Evolutionary conservation across 2,329 filamentous ascomycete species (phyloP).

Genomic region (Ceratocystis albifundus): DNA sequence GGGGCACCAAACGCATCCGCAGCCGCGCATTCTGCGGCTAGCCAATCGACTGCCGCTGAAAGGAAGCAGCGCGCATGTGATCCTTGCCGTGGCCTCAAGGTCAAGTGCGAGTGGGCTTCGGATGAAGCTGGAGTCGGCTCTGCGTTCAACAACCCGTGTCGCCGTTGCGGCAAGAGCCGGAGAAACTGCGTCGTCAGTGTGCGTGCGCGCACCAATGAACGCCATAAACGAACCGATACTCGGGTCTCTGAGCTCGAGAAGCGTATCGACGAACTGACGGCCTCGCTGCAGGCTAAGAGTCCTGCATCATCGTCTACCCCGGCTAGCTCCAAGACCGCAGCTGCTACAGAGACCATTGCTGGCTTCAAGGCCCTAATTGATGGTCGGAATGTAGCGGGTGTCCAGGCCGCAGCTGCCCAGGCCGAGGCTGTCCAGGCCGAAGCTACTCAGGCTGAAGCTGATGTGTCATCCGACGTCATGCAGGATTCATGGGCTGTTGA

Average conservation of each 20-base stretch:
- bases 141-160: conserved; percentile 49
- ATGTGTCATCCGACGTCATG: conserved; percentile 23
- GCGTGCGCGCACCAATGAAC: conserved; percentile 50
- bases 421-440: background rate
- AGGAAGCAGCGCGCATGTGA: conserved; percentile 65
- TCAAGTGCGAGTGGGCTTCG: conserved; percentile 70
- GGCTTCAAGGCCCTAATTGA: conserved; percentile 26
- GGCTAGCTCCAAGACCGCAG: conserved; percentile 27
- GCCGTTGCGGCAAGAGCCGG: conserved; percentile 70
- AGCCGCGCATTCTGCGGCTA: background rate
- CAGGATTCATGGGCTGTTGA: conserved; percentile 28
- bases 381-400: conserved; percentile 2
- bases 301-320: background rate
- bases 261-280: conserved; percentile 81
- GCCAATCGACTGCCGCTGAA: conserved; percentile 33
- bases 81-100: conserved; percentile 63
- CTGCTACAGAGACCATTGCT: conserved; percentile 12
- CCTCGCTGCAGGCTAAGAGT: conserved; percentile 53
- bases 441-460: conserved; percentile 6
- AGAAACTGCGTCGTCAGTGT: conserved; percentile 66
- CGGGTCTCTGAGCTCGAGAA: conserved; percentile 82
- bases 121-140: conserved; percentile 31
- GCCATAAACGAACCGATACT: conserved; percentile 85
- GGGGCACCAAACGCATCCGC: background rate
- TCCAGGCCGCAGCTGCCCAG: background rate